Conservation (phyloP, 768 basidiomycete genomes). For the Boletus subparvulus region DNA sequence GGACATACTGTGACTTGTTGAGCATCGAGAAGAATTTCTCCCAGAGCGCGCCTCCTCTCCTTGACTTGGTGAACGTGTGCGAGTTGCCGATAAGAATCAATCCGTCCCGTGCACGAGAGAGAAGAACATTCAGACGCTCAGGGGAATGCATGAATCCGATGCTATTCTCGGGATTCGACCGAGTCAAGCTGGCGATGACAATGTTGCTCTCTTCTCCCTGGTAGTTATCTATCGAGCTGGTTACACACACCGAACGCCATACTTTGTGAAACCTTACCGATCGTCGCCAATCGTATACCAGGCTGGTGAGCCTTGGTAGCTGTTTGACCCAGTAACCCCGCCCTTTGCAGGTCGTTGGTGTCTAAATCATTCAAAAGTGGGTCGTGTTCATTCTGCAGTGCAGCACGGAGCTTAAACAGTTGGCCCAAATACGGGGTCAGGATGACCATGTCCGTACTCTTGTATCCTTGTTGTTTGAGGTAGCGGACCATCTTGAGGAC, state of each 20-base stretch:
- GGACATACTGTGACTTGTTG: conserved; percentile 43
- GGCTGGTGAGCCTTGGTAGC: conserved; percentile 38
- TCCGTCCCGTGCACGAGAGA: conserved; percentile 66
- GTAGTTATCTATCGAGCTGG: conserved; percentile 56
- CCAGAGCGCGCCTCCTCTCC: conserved; percentile 57
- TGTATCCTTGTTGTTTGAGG: conserved; percentile 68
- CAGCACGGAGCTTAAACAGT: conserved; percentile 46
- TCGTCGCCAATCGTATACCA: conserved; percentile 59
- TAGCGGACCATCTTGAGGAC: conserved; percentile 66
- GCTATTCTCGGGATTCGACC: conserved; percentile 54
- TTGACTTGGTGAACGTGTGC: conserved; percentile 55
- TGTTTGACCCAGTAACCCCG: conserved; percentile 47
- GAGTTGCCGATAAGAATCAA: conserved; percentile 68
- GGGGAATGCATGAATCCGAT: conserved; percentile 75
- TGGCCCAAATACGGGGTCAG: conserved; percentile 73
- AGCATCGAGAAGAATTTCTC: conserved; percentile 46
- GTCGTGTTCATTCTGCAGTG: conserved; percentile 47
- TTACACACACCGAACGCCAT: not conserved
- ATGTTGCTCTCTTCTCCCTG: conserved; percentile 76
- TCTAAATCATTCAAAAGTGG: conserved; percentile 67
- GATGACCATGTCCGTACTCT: conserved; percentile 57
- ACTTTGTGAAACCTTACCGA: conserved; percentile 43
- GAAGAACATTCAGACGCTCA: conserved; percentile 70
- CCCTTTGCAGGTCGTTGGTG: conserved; percentile 54
- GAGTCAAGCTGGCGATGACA: conserved; percentile 58